phyloP scores from a whole-genome alignment of 805 yeast genomes.

The Danielozyma ontarioensis region DNA sequence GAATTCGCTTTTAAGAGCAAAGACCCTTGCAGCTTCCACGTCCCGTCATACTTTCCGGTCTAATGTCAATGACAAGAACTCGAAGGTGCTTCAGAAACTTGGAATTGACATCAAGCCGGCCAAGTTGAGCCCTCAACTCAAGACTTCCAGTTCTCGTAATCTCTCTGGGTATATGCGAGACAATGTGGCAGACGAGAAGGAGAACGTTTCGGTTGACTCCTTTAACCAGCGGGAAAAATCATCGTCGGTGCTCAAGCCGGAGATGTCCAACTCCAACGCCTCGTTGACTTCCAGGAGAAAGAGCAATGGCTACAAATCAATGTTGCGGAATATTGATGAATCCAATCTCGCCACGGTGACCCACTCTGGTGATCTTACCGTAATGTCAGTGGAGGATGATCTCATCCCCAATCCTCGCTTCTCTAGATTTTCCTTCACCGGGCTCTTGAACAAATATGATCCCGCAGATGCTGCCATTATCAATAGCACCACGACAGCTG shows the following conservation, averaged over 20 bases:
- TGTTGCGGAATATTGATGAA: slow-evolving; percentile 17
- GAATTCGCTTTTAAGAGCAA: slow-evolving; percentile 31
- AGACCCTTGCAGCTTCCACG: slow-evolving; percentile 26
- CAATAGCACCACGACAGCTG: slow-evolving; percentile 5
- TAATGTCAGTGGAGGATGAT: slow-evolving; percentile 6
- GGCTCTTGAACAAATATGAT: slow-evolving; percentile 14
- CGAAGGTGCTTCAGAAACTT: slow-evolving; percentile 29
- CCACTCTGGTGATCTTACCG: too few relatives aligned
- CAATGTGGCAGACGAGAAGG: slow-evolving; percentile 8
- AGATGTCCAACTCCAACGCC: not conserved
- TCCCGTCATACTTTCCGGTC: slow-evolving; percentile 14
- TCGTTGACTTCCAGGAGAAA: not conserved
- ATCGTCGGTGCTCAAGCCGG: slow-evolving; percentile 1
- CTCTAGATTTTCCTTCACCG: slow-evolving; percentile 38
- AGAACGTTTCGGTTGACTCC: slow-evolving; percentile 10
- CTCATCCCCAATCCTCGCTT: slow-evolving; percentile 40
- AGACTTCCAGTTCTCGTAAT: slow-evolving; percentile 35
- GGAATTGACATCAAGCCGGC: slow-evolving; percentile 27
- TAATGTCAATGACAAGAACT: slow-evolving; percentile 18
- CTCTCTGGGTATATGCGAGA: slow-evolving; percentile 11
- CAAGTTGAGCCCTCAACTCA: slow-evolving; percentile 16
- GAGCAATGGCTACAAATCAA: slow-evolving; percentile 13
- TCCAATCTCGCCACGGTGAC: slow-evolving; percentile 5
- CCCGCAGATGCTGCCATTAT: slow-evolving; percentile 7
- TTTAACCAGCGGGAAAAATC: slow-evolving; percentile 11